Evolutionary conservation across 208 protist genomes (phyloP).

Genomic region (Wallacemonas sp.): DNA sequence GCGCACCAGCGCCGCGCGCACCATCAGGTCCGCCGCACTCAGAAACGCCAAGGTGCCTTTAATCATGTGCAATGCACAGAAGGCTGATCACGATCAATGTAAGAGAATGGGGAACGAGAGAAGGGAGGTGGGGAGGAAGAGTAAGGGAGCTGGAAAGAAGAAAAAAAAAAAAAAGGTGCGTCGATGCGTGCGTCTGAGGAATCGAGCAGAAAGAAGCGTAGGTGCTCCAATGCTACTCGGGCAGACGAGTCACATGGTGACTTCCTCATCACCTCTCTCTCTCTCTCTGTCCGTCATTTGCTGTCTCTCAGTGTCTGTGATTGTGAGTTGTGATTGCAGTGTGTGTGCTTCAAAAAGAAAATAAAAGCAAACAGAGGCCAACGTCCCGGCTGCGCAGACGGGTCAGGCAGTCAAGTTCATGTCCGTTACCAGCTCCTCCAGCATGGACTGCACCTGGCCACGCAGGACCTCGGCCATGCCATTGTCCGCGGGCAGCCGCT

Average conservation of each 20-base stretch:
- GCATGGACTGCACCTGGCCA: not conserved
- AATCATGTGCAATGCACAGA: not conserved
- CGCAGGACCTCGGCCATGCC: not conserved
- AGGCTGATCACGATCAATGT: not conserved
- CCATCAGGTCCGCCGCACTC: constrained; percentile 22
- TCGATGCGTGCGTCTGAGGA: too few species aligned
- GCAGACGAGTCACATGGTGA: too few species aligned
- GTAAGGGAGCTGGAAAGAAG: too few species aligned
- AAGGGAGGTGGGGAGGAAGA: not conserved
- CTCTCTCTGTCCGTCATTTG: not conserved
- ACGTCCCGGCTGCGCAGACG: too few species aligned
- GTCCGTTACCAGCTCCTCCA: not conserved
- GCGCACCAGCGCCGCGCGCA: constrained; percentile 42
- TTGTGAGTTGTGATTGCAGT: too few species aligned
- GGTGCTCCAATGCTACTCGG: too few species aligned
- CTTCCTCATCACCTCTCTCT: not conserved
- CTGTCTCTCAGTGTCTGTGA: too few species aligned
- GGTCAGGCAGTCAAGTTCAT: not conserved
- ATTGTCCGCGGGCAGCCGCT: constrained; percentile 3
- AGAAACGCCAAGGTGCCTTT: too few species aligned
- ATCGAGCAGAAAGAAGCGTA: too few species aligned
- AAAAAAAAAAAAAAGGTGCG: too few species aligned
- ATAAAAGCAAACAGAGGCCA: too few species aligned
- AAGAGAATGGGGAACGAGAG: not conserved
- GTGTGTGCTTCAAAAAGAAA: too few species aligned